Conservation (phyloP, 1,284 basidiomycete genomes). For the Marasmius oreades region DNA sequence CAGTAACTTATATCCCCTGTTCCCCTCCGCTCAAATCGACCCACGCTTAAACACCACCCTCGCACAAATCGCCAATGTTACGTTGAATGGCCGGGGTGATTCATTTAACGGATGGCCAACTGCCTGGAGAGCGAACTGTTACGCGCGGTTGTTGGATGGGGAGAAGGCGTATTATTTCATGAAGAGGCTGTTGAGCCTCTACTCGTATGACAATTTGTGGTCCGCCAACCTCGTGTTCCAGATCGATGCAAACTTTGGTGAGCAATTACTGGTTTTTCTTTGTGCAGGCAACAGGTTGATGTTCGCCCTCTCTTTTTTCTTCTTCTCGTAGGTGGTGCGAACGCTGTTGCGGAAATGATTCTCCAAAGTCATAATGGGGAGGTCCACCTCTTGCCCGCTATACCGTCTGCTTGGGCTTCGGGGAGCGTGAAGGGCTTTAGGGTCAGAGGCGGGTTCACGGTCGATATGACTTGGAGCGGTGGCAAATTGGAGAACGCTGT, state of each 20-base stretch:
- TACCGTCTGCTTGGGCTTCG: slow-evolving; percentile 12
- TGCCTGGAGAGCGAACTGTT: slow-evolving; percentile 16
- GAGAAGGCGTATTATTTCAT: slow-evolving; percentile 18
- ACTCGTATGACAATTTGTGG: slow-evolving; percentile 16
- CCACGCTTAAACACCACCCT: slow-evolving; percentile 17
- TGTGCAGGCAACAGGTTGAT: background rate
- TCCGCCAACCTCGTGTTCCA: slow-evolving; percentile 14
- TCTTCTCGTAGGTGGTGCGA: slow-evolving; percentile 8
- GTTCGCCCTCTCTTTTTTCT: background rate
- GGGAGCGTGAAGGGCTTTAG: slow-evolving; percentile 16
- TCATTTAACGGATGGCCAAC: slow-evolving; percentile 18
- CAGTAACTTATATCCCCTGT: slow-evolving; percentile 17
- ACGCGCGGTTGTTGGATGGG: slow-evolving; percentile 15
- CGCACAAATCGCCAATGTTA: slow-evolving; percentile 14
- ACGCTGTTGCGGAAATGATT: slow-evolving; percentile 17
- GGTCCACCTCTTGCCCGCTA: slow-evolving; percentile 18
- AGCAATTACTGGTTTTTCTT: background rate
- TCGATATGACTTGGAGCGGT: slow-evolving; percentile 15
- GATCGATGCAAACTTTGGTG: slow-evolving; percentile 17
- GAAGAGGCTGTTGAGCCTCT: slow-evolving; percentile 9
- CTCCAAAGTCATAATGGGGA: slow-evolving; percentile 20
- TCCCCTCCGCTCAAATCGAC: slow-evolving; percentile 18
- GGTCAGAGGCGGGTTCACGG: slow-evolving; percentile 14
- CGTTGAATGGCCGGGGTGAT: slow-evolving; percentile 17
- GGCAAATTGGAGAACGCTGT: slow-evolving; percentile 9